Evolutionary conservation across 2,329 filamentous ascomycete genomes (phyloP).

Genomic region (Gnomoniopsis smithogilvyi): DNA sequence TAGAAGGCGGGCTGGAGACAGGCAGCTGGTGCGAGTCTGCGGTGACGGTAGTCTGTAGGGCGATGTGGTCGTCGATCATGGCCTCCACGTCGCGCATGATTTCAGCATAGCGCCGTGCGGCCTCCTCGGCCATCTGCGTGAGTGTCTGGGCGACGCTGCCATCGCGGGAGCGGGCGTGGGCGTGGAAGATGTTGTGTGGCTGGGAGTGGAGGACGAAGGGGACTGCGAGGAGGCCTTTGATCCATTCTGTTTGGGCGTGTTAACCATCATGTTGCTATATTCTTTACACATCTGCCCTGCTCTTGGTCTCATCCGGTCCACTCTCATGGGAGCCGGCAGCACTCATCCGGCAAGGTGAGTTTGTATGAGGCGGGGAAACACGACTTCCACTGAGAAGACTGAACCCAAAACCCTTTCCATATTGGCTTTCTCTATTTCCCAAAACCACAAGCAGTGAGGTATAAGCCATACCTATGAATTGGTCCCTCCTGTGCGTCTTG

Average conservation of each 20-base stretch:
- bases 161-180: conserved; percentile 40
- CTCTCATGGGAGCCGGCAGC: not conserved
- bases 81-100: conserved; percentile 89
- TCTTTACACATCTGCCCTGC: not conserved
- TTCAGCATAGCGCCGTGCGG: conserved; percentile 86
- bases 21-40: not conserved
- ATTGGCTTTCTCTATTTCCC: not conserved
- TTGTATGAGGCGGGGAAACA: not conserved
- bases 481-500: conserved; percentile 86
- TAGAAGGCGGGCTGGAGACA: conserved; percentile 63
- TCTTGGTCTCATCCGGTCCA: not conserved
- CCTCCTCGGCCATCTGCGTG: conserved; percentile 68
- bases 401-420: not conserved
- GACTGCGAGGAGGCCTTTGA: conserved; percentile 90
- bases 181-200: conserved; percentile 73
- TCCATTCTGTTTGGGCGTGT: conserved; percentile 69
- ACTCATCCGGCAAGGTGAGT: not conserved
- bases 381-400: conserved; percentile 2
- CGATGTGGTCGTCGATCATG: conserved; percentile 77
- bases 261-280: not conserved
- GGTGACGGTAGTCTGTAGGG: conserved; percentile 48
- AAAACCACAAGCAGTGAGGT: not conserved
- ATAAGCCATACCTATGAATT: conserved; percentile 66
- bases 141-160: conserved; percentile 49
- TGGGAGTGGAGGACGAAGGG: conserved; percentile 97